These are phyloP conservation scores for Filosporella fistucella DNA, from an alignment of 495 filamentous ascomycete species.

Conservation along the genomic window DNA sequence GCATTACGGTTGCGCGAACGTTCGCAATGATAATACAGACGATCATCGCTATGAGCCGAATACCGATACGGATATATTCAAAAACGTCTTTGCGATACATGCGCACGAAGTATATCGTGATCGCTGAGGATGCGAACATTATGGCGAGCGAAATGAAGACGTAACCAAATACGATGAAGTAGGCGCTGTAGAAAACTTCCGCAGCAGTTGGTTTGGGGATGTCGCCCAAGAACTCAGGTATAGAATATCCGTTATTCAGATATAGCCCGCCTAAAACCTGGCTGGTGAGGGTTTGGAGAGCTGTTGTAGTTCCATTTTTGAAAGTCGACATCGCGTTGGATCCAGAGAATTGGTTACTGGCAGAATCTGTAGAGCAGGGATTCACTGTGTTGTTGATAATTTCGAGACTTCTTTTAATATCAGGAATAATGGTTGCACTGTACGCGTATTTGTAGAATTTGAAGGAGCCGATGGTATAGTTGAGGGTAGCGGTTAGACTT, in stretches of 20 bases:
- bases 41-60: neutral
- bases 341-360: too few species aligned
- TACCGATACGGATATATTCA: neutral
- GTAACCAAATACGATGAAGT: neutral
- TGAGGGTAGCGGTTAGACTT: neutral
- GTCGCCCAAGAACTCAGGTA: neutral
- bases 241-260: neutral
- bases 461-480: neutral
- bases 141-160: neutral
- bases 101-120: neutral
- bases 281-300: neutral
- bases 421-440: neutral
- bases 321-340: neutral
- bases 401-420: neutral
- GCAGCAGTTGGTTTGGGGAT: neutral
- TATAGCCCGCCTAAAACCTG: neutral
- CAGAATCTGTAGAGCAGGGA: too few species aligned
- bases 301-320: neutral
- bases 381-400: neutral
- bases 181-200: constrained; percentile 1
- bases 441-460: neutral
- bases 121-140: neutral
- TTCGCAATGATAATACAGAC: neutral
- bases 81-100: neutral
- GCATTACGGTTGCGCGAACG: neutral